Percentiles rank a stretch among this genome's conserved stretches.
Conservation (phyloP, 208 protist species). For the Entamoeba dispar region DNA sequence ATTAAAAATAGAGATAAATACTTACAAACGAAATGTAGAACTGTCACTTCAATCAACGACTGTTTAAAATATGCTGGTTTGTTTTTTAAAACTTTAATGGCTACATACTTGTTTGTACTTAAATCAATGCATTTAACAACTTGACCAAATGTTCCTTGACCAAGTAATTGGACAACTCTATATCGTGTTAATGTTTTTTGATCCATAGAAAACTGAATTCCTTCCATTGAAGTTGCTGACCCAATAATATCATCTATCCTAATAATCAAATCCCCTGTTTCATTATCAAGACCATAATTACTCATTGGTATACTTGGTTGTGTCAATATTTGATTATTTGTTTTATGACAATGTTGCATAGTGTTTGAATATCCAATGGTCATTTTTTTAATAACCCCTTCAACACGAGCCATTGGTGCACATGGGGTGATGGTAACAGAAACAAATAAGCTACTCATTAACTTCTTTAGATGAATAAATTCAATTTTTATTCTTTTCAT, state of each 20-base stretch:
- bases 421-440: no score
- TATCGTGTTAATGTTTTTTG: not conserved
- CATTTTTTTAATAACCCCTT: not conserved
- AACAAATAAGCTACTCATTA: no score
- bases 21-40: conserved; percentile 20
- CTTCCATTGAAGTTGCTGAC: not conserved
- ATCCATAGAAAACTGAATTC: not conserved
- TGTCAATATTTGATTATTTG: not conserved
- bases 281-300: not conserved
- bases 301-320: not conserved
- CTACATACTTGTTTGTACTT: not conserved
- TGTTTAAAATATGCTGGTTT: conserved; percentile 25
- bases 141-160: conserved; percentile 66
- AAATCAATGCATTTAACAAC: conserved; percentile 44
- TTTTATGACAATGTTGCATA: not conserved
- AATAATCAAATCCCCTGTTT: not conserved
- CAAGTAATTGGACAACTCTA: conserved; percentile 13
- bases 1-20: no score
- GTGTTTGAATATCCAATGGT: not conserved
- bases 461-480: no score
- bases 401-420: not conserved
- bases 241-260: not conserved
- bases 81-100: conserved; percentile 36
- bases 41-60: conserved; percentile 21
- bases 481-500: no score